Evolutionary conservation across 164 flowering plant species (phyloP).

Genomic region (Echeveria elegans): DNA sequence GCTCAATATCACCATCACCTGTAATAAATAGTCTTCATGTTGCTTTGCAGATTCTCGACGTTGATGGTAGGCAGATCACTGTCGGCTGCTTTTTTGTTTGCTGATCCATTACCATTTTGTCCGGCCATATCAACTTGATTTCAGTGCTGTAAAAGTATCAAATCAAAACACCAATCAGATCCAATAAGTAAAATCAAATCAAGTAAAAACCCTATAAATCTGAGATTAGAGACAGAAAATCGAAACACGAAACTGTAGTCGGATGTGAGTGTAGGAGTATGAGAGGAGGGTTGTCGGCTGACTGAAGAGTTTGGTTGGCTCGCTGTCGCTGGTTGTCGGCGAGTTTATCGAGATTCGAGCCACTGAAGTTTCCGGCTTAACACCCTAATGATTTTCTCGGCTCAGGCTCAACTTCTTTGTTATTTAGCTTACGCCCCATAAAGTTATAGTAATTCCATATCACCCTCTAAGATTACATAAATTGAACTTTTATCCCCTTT

Average conservation of each 20-base stretch:
- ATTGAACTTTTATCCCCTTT: too few relatives aligned
- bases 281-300: not conserved
- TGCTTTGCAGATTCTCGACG: constrained; percentile 76
- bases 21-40: constrained; percentile 69
- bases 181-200: not conserved
- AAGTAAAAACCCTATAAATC: not conserved
- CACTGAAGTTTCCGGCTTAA: not conserved
- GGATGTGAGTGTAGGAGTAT: not conserved
- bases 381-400: too few relatives aligned
- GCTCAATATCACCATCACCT: constrained; percentile 52
- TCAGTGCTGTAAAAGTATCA: not conserved
- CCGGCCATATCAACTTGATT: constrained; percentile 36
- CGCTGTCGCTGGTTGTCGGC: not conserved
- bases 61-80: constrained; percentile 51
- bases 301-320: not conserved
- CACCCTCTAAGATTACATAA: too few relatives aligned
- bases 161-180: not conserved
- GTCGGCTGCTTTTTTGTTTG: constrained; percentile 43
- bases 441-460: too few relatives aligned
- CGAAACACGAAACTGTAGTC: not conserved
- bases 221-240: not conserved
- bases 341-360: not conserved
- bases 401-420: too few relatives aligned
- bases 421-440: too few relatives aligned
- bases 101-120: constrained; percentile 29